Evolutionary conservation across 2,329 filamentous ascomycete genomes (phyloP).

Genomic region (Zasmidium angulare): DNA sequence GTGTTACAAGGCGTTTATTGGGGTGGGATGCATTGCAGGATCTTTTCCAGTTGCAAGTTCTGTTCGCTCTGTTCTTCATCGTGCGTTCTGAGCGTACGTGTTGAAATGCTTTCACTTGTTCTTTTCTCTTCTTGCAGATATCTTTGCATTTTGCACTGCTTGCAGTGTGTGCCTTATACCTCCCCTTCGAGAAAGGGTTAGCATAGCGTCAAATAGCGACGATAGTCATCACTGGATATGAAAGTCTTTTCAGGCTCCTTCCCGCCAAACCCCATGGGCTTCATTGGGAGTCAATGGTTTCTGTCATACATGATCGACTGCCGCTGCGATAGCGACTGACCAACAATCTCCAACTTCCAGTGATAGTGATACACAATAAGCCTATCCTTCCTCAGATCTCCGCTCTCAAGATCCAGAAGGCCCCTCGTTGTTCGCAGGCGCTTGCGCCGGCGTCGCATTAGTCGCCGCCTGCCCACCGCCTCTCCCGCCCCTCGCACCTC

Average conservation of each 20-base stretch:
- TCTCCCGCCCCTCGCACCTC: constrained; percentile 18
- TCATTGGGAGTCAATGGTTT: no score
- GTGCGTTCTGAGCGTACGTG: background rate
- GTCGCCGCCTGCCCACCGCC: constrained; percentile 10
- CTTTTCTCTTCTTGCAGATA: background rate
- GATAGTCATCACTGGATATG: no score
- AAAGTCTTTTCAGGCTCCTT: no score
- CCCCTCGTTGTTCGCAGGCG: background rate
- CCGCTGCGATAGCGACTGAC: no score
- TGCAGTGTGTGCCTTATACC: no score
- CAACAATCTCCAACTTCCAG: no score
- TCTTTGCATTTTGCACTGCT: no score
- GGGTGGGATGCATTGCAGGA: background rate
- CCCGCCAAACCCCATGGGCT: no score
- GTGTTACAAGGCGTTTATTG: background rate
- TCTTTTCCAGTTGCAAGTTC: background rate
- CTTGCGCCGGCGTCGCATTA: background rate
- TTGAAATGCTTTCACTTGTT: background rate
- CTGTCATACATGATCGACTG: no score
- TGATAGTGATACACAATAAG: background rate
- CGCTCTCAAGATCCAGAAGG: background rate
- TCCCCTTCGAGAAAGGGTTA: no score
- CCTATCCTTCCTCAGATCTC: background rate
- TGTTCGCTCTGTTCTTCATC: no score
- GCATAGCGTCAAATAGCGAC: no score